Evolutionary conservation across 805 yeast species (phyloP).

Genomic region (Pichia cabralensis): DNA sequence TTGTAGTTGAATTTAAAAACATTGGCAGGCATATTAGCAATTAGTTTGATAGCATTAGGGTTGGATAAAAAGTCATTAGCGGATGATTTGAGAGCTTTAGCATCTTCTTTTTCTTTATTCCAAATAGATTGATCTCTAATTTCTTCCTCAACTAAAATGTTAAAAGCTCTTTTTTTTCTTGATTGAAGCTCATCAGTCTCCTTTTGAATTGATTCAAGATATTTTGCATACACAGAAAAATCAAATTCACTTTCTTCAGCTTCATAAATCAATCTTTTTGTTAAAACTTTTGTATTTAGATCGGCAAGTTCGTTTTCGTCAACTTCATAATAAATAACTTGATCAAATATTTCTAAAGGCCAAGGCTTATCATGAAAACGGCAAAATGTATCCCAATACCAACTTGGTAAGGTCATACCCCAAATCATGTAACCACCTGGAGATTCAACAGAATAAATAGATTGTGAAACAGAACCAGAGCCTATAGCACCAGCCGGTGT

Average conservation of each 20-base stretch:
- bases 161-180: slow-evolving; percentile 18
- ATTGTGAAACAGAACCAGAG: slow-evolving; percentile 22
- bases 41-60: slow-evolving; percentile 17
- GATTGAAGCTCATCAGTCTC: slow-evolving; percentile 16
- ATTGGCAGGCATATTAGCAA: slow-evolving; percentile 26
- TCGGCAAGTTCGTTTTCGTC: slow-evolving; percentile 19
- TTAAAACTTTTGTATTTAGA: slow-evolving; percentile 23
- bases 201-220: slow-evolving; percentile 20
- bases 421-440: slow-evolving; percentile 28
- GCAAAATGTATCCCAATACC: slow-evolving; percentile 27
- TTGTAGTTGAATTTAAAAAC: slow-evolving; percentile 22
- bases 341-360: slow-evolving; percentile 27
- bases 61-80: slow-evolving; percentile 15
- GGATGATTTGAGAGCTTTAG: slow-evolving; percentile 14
- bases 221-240: slow-evolving; percentile 23
- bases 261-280: slow-evolving; percentile 22
- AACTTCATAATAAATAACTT: slow-evolving; percentile 28
- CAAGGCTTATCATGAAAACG: slow-evolving; percentile 23
- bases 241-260: slow-evolving; percentile 24
- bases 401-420: slow-evolving; percentile 24
- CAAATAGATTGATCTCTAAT: slow-evolving; percentile 14
- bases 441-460: slow-evolving; percentile 23
- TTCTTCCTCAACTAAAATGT: slow-evolving; percentile 16
- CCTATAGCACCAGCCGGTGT: slow-evolving; percentile 25
- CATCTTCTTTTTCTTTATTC: slow-evolving; percentile 16